phyloP scores from a whole-genome alignment of 1,284 basidiomycete genomes.

The Trametes versicolor region DNA sequence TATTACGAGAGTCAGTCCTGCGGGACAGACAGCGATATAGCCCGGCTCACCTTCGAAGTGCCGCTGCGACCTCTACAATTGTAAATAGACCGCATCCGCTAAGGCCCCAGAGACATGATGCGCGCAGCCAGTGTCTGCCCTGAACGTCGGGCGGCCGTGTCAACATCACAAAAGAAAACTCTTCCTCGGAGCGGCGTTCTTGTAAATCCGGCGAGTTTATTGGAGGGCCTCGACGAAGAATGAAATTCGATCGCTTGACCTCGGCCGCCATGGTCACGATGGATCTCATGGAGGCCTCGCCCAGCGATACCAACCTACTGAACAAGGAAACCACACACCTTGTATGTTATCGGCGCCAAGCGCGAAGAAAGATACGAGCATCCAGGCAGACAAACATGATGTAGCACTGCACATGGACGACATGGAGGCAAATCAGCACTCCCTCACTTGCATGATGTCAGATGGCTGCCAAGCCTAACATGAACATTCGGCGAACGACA shows the following conservation, averaged over 20 bases:
- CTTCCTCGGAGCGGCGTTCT: neutral
- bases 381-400: neutral
- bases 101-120: no score
- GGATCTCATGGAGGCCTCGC: neutral
- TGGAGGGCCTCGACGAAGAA: neutral
- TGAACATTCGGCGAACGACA: neutral
- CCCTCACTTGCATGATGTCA: slow-evolving; percentile 1
- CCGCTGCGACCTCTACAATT: no score
- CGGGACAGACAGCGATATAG: no score
- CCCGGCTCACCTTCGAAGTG: no score
- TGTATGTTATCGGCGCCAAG: slow-evolving; percentile 1
- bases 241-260: neutral
- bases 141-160: no score
- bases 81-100: no score
- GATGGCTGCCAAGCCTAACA: neutral
- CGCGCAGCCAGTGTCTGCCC: no score
- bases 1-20: neutral
- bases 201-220: neutral
- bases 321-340: neutral
- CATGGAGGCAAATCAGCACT: neutral
- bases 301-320: neutral
- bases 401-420: slow-evolving; percentile 3
- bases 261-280: neutral
- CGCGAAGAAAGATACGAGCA: neutral
- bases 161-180: no score